Percentiles rank a stretch among this genome's conserved stretches.
These are phyloP conservation scores for Fusarium decemcellulare DNA, from an alignment of 2,329 filamentous ascomycete species.

Conservation along the genomic window DNA sequence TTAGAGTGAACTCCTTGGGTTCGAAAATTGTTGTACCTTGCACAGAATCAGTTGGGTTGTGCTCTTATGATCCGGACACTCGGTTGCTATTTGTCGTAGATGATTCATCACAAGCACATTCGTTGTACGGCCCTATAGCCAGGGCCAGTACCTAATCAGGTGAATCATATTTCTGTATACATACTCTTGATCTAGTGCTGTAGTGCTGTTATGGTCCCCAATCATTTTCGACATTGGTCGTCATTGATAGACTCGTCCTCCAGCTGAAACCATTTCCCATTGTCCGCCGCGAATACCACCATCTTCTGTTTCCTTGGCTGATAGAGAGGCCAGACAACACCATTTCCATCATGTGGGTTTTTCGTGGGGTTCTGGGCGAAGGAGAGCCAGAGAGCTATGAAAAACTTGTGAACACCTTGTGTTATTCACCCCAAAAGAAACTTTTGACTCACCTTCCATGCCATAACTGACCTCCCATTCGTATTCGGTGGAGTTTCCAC, in stretches of 20 bases:
- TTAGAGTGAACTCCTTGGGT: not conserved
- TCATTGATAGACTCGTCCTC: slow-evolving; percentile 24
- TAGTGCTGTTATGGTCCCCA: too few relatives aligned
- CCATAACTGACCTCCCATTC: slow-evolving; percentile 46
- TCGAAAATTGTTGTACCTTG: too few relatives aligned
- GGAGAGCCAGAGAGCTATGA: slow-evolving; percentile 45
- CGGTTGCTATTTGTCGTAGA: too few relatives aligned
- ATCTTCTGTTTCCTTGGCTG: slow-evolving; percentile 30
- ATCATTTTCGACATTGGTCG: slow-evolving; percentile 9
- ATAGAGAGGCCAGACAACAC: slow-evolving; percentile 45
- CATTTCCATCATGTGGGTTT: slow-evolving; percentile 32
- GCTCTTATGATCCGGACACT: too few relatives aligned
- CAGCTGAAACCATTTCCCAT: slow-evolving; percentile 22
- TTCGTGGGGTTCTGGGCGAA: slow-evolving; percentile 39
- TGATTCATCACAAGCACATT: too few relatives aligned
- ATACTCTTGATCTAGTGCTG: too few relatives aligned
- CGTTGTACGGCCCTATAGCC: too few relatives aligned
- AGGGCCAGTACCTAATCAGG: too few relatives aligned
- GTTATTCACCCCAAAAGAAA: not conserved
- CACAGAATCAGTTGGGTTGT: too few relatives aligned
- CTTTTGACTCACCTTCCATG: slow-evolving; percentile 45
- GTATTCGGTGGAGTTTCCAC: slow-evolving; percentile 48
- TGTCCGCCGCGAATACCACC: slow-evolving; percentile 35
- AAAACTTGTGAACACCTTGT: not conserved
- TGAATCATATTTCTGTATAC: too few relatives aligned